Evolutionary conservation across 2,329 filamentous ascomycete species (phyloP), one percentile per base, ranked within the genome.

Genomic region (Phyllosticta citrichinensis): DNA sequence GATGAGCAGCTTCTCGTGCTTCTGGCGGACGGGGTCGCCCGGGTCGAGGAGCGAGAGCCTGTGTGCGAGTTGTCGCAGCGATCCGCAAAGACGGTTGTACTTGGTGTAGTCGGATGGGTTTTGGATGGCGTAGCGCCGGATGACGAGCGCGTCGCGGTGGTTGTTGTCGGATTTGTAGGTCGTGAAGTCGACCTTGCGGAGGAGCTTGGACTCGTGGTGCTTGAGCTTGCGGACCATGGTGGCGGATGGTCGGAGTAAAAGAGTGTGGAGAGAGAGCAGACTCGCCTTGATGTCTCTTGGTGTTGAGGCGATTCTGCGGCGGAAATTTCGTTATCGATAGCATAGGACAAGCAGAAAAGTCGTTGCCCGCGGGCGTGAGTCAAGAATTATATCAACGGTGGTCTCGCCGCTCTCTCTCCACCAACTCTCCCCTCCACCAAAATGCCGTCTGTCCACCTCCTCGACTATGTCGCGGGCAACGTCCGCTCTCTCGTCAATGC

Each of bases 401-500:
- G 35, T 40, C 35, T 14, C 35, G 40, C 40, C 40, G 40, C 40
- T 47, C 40, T 47, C 35, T 47, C 5, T 17, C 40, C 14, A 12
- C 33, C 11, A 5, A 8, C 40, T n/a, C 17, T 1, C n/a, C 40
- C n/a, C 40, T 47, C 40, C 17, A 47, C 40, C 40, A 47, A 47
- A 47, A 91, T 91, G 87, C 85, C 88, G 65, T 89, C 83, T 56
- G 88, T 93, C 65, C 83, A 93, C 76, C 77, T 94, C 81, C 79
- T 87, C 58, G 84, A 97, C 78, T 97, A 97, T 74, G 93, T 97
- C 66, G 93, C 94, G 64, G 94, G 94, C 71, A 99, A 99, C 75
- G 87, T 99, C 68, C 88, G 93, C 66, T 97, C 92, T 65, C 83
- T 99, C 69, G 93, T 92, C 72, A 99, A 99, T 80, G 94, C 93